A percentile compares a stretch with the other conserved stretches of the same genome.
phyloP scores from a whole-genome alignment of 768 basidiomycete species.

The Collybia sordida region DNA sequence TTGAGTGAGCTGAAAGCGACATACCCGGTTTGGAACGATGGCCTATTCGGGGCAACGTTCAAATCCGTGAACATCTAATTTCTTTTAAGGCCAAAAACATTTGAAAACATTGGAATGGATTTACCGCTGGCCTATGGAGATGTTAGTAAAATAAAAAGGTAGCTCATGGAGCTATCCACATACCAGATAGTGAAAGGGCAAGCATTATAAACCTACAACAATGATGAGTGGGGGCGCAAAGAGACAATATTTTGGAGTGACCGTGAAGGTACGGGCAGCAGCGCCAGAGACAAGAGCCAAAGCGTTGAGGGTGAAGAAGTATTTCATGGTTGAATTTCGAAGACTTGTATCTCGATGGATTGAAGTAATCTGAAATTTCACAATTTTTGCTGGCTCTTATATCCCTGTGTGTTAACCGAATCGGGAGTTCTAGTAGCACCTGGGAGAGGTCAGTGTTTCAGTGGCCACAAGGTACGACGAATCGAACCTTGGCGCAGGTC shows the following conservation, averaged over 20 bases:
- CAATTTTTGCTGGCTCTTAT: too few relatives aligned
- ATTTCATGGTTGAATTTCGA: slow-evolving; percentile 30
- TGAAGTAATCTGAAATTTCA: neutral
- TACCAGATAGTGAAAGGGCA: slow-evolving; percentile 74
- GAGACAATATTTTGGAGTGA: slow-evolving; percentile 16
- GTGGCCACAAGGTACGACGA: too few relatives aligned
- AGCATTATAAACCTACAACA: slow-evolving; percentile 47
- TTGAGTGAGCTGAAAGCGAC: slow-evolving; percentile 3
- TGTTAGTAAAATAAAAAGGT: neutral
- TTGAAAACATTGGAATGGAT: neutral
- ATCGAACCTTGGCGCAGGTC: too few relatives aligned
- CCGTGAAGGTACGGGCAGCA: slow-evolving; percentile 58
- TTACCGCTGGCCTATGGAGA: slow-evolving; percentile 36
- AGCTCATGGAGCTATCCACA: slow-evolving; percentile 9
- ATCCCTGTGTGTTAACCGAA: too few relatives aligned
- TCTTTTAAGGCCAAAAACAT: neutral
- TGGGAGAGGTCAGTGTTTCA: too few relatives aligned
- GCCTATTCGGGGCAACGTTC: slow-evolving; percentile 45
- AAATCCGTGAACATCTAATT: slow-evolving; percentile 59
- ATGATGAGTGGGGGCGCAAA: neutral
- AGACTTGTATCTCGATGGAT: neutral
- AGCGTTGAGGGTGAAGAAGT: slow-evolving; percentile 12
- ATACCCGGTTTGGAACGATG: slow-evolving; percentile 47
- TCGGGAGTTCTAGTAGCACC: too few relatives aligned
- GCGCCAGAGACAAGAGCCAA: slow-evolving; percentile 24